Conservation (phyloP, 2,329 filamentous ascomycete genomes). For the Talaromyces marneffei region DNA sequence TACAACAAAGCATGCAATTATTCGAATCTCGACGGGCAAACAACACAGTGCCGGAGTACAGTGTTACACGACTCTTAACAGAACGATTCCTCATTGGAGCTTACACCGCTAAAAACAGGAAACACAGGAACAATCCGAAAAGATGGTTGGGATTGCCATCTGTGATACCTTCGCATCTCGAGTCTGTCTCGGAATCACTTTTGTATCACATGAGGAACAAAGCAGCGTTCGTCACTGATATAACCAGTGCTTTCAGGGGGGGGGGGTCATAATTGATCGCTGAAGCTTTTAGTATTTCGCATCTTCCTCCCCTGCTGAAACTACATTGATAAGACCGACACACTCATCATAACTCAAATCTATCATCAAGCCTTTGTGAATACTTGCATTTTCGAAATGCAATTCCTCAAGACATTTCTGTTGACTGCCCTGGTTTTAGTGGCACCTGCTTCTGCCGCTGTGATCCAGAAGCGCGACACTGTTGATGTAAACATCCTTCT, state of each 20-base stretch:
- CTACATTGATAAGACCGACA: neutral
- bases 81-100: neutral
- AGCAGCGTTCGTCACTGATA: neutral
- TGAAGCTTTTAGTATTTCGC: neutral
- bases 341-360: neutral
- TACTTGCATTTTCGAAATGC: neutral
- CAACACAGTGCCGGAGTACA: neutral
- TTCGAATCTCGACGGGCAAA: neutral
- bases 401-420: neutral
- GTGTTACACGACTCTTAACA: neutral
- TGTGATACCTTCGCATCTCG: neutral
- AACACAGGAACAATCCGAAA: neutral
- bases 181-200: neutral
- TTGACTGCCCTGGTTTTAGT: neutral
- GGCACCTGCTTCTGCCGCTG: neutral
- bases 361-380: neutral
- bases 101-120: neutral
- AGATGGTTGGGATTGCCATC: neutral
- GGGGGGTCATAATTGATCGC: neutral
- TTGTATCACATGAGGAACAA: neutral
- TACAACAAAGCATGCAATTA: neutral
- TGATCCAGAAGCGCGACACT: conserved; percentile 2
- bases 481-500: neutral
- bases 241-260: no score
- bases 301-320: neutral